phyloP scores from a whole-genome alignment of 2,329 filamentous ascomycete species.

The Pseudocercospora eumusae region DNA sequence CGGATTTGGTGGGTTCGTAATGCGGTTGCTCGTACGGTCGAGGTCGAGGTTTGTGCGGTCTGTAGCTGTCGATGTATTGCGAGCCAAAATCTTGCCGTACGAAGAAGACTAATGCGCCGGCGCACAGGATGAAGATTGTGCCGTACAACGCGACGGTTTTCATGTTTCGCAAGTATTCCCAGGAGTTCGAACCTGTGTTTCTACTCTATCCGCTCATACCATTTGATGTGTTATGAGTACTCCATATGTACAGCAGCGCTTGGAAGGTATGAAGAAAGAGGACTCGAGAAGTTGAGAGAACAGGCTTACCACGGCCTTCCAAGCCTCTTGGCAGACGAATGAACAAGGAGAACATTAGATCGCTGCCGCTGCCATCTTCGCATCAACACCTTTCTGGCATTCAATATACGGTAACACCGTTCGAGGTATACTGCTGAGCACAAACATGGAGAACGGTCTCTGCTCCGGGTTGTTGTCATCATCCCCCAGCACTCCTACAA shows the following conservation, averaged over 20 bases:
- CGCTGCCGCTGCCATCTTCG: too few relatives aligned
- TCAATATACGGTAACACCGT: background rate
- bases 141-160: conserved; percentile 24
- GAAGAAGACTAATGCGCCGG: conserved; percentile 22
- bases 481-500: too few relatives aligned
- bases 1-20: conserved; percentile 6
- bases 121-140: conserved; percentile 23
- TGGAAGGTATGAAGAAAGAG: background rate
- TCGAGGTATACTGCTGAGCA: background rate
- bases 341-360: background rate
- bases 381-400: background rate
- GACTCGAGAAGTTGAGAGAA: background rate
- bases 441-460: background rate
- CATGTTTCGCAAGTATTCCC: conserved; percentile 11
- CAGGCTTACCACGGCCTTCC: background rate
- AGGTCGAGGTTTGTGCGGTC: conserved; percentile 11
- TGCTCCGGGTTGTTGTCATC: background rate
- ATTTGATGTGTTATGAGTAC: background rate
- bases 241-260: background rate
- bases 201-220: background rate
- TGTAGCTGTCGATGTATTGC: conserved; percentile 15
- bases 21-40: background rate
- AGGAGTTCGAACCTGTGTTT: background rate
- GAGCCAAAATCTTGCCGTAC: conserved; percentile 17
- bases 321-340: background rate